Conservation (phyloP, 345 rosid species). For the Pistacia atlantica region DNA sequence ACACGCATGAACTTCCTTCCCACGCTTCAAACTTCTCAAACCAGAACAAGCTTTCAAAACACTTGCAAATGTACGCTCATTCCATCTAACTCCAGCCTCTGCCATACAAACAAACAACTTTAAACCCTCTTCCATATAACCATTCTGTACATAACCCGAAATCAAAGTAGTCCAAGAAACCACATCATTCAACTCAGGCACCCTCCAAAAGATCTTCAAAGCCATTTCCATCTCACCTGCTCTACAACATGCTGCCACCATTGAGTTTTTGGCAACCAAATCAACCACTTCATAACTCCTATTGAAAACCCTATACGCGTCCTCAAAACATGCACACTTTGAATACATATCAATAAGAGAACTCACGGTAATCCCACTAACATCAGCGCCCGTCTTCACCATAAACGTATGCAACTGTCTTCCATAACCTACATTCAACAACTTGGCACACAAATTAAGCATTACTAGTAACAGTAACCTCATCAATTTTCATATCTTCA, state of each 20-base stretch:
- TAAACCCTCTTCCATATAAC: slow-evolving; percentile 50
- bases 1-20: slow-evolving; percentile 69
- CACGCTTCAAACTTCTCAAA: slow-evolving; percentile 48
- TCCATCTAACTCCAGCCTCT: slow-evolving; percentile 55
- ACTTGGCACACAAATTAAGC: slow-evolving; percentile 64
- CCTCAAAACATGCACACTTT: slow-evolving; percentile 56
- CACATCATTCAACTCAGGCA: no score
- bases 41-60: slow-evolving; percentile 56
- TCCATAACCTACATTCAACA: slow-evolving; percentile 41
- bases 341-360: slow-evolving; percentile 90
- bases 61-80: slow-evolving; percentile 57
- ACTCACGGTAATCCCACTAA: slow-evolving; percentile 58
- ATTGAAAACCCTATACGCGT: slow-evolving; percentile 46
- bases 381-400: slow-evolving; percentile 65
- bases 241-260: no score
- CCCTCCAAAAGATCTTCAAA: no score
- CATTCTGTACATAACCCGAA: slow-evolving; percentile 60
- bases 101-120: slow-evolving; percentile 59
- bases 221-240: no score
- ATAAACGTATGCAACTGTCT: slow-evolving; percentile 64
- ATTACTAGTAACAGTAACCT: slow-evolving; percentile 67
- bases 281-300: slow-evolving; percentile 10
- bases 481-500: slow-evolving; percentile 46
- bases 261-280: no score
- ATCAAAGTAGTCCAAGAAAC: slow-evolving; percentile 80